Base-by-base conservation (phyloP, 73 alveolate genomes). In the Blepharisma japonicum region DNA sequence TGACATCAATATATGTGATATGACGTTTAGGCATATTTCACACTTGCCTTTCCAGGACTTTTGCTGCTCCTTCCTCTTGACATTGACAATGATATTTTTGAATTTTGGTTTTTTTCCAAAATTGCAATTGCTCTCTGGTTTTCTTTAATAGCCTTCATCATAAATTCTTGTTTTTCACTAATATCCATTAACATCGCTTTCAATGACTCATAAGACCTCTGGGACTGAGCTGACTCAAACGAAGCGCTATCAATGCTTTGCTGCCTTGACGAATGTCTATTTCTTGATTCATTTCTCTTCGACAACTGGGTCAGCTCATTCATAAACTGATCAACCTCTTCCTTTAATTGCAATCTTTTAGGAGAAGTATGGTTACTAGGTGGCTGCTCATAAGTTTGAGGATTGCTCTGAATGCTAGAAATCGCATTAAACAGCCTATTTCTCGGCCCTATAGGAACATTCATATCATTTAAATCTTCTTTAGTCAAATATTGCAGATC, bases 371-470 rank as follows among this genome's bases (percentile, higher is more conserved):
- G 27, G 4, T 20, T 53, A 32, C 42, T 32, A 32, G 42, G 42
- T 3, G 3, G 0, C n/a, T 53, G n/a, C 23, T 53, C 67, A n/a
- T 25, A 14, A 32, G 42, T 3, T 32, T 32, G 42, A 32, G 42
- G 42, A 32, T 32, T 32, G 4, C 4, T 53, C 11, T 14, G 50
- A 8, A 61, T 18, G 23, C 49, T 68, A 78, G 78, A 71, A 27
- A 85, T 85, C 74, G 71, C 78, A 71, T 77, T 9, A n/a, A 87
- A 48, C 42, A 87, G 20, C 81, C 84, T 81, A 83, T 87, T 87
- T 70, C 94, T 87, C 32, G 94, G 91, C 20, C 94, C 94, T 55
- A 87, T 83, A 6, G 94, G 94, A 42, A 87, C 81, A 47, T 87
- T 87, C 90, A 87, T 81, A 71, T 87, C 94, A 42, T 46, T 42